phyloP scores from a whole-genome alignment of 305 asterid species.

The Fraxinus latifolia region DNA sequence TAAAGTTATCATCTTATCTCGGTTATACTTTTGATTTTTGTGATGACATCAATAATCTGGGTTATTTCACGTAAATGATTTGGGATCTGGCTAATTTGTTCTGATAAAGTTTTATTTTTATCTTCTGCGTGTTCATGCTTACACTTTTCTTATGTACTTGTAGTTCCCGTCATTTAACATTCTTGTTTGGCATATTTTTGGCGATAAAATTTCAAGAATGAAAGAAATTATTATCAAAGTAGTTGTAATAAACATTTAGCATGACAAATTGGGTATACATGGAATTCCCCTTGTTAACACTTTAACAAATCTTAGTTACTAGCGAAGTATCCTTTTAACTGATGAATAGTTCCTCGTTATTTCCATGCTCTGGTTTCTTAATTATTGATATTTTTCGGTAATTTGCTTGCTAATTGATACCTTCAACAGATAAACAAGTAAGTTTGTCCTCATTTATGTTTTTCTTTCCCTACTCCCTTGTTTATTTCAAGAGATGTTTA shows the following conservation, averaged over 20 bases:
- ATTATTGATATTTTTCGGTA: neutral
- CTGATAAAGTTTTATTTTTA: neutral
- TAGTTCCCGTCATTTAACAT: neutral
- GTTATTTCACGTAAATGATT: neutral
- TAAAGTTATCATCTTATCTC: neutral
- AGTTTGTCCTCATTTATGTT: neutral
- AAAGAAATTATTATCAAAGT: no score
- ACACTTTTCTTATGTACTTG: neutral
- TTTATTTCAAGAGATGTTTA: neutral
- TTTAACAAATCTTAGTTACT: neutral
- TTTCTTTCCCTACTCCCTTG: neutral
- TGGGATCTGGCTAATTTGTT: neutral
- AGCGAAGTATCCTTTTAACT: neutral
- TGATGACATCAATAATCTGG: neutral
- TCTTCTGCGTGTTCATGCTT: neutral
- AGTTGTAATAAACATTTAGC: neutral
- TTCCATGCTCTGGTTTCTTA: neutral
- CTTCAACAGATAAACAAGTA: neutral
- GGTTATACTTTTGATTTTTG: neutral
- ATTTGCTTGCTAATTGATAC: neutral
- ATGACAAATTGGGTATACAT: neutral
- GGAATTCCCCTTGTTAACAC: neutral
- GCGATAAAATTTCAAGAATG: neutral
- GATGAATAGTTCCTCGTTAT: neutral
- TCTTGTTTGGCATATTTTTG: neutral